phyloP scores from a whole-genome alignment of 768 basidiomycete genomes.

The Termitomyces sp. region DNA sequence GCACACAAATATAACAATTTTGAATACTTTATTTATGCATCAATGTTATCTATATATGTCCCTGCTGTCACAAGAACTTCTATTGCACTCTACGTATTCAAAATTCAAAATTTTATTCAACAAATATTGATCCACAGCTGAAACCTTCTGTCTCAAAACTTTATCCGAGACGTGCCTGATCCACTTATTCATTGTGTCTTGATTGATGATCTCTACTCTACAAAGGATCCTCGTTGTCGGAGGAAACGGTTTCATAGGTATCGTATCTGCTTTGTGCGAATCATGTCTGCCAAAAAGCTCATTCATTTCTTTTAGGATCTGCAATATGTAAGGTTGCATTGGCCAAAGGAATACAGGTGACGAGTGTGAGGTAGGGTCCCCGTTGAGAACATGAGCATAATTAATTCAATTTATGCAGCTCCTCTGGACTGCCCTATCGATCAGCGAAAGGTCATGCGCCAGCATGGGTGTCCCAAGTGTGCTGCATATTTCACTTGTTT shows the following conservation, averaged over 20 bases:
- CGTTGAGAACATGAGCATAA: background rate
- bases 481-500: slow-evolving; percentile 16
- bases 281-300: background rate
- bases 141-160: background rate
- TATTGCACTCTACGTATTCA: too few species aligned
- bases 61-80: too few species aligned
- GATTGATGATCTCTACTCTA: slow-evolving; percentile 31
- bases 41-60: too few species aligned
- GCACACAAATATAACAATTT: slow-evolving; percentile 4
- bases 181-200: background rate
- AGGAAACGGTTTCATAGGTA: slow-evolving; percentile 98
- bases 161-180: background rate
- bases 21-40: background rate
- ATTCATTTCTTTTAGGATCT: slow-evolving; percentile 58
- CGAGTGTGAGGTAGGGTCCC: slow-evolving; percentile 72
- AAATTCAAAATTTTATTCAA: too few species aligned
- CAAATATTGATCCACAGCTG: background rate
- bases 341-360: slow-evolving; percentile 79
- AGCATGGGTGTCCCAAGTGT: slow-evolving; percentile 77
- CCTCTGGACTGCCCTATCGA: slow-evolving; percentile 80
- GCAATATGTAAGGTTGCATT: slow-evolving; percentile 90
- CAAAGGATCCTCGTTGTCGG: slow-evolving; percentile 88
- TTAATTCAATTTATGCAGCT: slow-evolving; percentile 40
- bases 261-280: background rate
- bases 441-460: slow-evolving; percentile 91